Evolutionary conservation across 345 rosid species (phyloP).

Genomic region (Luvunga scandens): DNA sequence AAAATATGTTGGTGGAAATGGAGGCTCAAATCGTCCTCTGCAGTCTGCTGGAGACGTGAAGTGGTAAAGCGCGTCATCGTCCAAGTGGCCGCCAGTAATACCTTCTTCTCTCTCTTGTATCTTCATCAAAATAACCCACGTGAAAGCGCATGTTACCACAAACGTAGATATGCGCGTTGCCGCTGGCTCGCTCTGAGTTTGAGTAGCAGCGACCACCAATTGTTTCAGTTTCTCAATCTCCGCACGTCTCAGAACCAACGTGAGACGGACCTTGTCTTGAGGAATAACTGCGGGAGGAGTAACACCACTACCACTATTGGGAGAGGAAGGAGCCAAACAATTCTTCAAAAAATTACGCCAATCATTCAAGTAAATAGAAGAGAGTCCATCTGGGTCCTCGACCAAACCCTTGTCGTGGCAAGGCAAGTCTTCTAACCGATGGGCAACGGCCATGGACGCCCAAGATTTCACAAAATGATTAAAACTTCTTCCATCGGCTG

Average conservation of each 20-base stretch:
- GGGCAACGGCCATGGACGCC: not conserved
- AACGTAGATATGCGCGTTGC: slow-evolving; percentile 24
- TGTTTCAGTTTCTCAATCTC: not conserved
- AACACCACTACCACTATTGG: no score
- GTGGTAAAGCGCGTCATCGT: slow-evolving; percentile 12
- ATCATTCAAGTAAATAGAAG: not conserved
- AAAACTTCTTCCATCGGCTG: not conserved
- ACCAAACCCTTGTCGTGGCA: not conserved
- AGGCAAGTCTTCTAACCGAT: not conserved
- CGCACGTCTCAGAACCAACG: not conserved
- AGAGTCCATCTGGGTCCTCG: not conserved
- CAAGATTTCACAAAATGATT: not conserved
- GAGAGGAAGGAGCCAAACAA: no score
- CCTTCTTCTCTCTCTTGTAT: not conserved
- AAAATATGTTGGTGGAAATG: slow-evolving; percentile 36
- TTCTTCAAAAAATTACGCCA: not conserved
- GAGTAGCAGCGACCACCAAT: no score
- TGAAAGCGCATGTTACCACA: slow-evolving; percentile 32
- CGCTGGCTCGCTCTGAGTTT: not conserved
- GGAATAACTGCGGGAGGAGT: not conserved
- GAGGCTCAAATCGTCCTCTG: slow-evolving; percentile 23
- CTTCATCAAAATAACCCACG: slow-evolving; percentile 33
- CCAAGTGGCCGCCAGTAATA: not conserved
- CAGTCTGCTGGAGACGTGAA: slow-evolving; percentile 21
- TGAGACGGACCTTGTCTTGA: not conserved